A percentile compares a stretch with the other conserved stretches of the same genome.
These are phyloP conservation scores for Phylloporus rhodoxanthus DNA, from an alignment of 768 basidiomycete species.

Conservation along the genomic window DNA sequence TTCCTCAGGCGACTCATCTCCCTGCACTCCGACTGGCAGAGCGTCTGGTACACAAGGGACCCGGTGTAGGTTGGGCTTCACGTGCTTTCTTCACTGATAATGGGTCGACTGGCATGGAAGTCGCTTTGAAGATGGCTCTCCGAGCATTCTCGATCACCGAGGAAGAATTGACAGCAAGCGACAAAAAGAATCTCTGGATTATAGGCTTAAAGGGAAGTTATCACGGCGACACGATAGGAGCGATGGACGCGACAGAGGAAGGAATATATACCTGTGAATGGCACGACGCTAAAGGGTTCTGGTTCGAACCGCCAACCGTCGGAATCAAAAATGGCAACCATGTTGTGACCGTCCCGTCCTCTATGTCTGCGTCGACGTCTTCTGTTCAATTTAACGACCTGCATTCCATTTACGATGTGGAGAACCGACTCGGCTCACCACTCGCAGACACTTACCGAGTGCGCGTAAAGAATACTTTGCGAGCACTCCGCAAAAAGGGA, in stretches of 20 bases:
- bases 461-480: slow-evolving; percentile 51
- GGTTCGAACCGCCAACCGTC: slow-evolving; percentile 88
- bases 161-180: slow-evolving; percentile 29
- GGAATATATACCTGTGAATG: slow-evolving; percentile 94
- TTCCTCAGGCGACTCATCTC: slow-evolving; percentile 79
- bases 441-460: slow-evolving; percentile 60
- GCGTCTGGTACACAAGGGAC: slow-evolving; percentile 62
- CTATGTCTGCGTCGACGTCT: slow-evolving; percentile 32
- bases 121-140: slow-evolving; percentile 96
- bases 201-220: slow-evolving; percentile 89
- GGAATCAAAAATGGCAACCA: slow-evolving; percentile 56
- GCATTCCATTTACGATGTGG: slow-evolving; percentile 64
- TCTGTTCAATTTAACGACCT: slow-evolving; percentile 37
- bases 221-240: slow-evolving; percentile 96
- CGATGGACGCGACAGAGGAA: slow-evolving; percentile 92
- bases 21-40: slow-evolving; percentile 86
- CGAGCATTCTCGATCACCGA: slow-evolving; percentile 51
- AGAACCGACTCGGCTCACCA: slow-evolving; percentile 48
- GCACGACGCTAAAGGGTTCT: slow-evolving; percentile 88
- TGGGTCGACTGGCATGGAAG: slow-evolving; percentile 94
- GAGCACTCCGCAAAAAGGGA: slow-evolving; percentile 36
- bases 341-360: slow-evolving; percentile 48
- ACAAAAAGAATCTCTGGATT: slow-evolving; percentile 59
- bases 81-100: slow-evolving; percentile 93
- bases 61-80: slow-evolving; percentile 86